A percentile compares a stretch with the other conserved stretches of the same genome.
These are phyloP conservation scores for Pythium pectinolyticum DNA, from an alignment of 352 stramenopile genomes.

Conservation along the genomic window DNA sequence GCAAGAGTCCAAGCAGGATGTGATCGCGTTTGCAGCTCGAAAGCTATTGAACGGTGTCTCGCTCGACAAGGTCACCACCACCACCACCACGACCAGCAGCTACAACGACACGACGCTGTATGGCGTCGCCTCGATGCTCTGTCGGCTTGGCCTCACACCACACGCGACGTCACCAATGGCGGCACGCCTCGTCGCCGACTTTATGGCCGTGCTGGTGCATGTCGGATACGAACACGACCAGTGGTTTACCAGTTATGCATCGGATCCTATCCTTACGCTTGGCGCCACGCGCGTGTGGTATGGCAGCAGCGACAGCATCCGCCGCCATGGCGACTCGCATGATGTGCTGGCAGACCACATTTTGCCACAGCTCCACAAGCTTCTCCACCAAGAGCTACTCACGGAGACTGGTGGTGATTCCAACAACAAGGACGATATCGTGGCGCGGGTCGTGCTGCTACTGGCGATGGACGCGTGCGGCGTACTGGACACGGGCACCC, in stretches of 20 bases:
- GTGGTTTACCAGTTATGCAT: conserved; percentile 21
- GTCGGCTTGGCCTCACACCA: conserved; percentile 25
- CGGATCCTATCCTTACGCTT: conserved; percentile 23
- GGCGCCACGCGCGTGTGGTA: conserved; percentile 30
- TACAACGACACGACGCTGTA: not conserved
- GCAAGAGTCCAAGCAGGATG: not conserved
- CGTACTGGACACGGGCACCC: not conserved
- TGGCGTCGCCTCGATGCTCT: conserved; percentile 25
- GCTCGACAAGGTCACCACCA: not conserved
- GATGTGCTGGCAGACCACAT: conserved; percentile 19
- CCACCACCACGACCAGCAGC: too few relatives aligned
- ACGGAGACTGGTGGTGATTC: conserved; percentile 17
- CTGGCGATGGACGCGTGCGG: conserved; percentile 28
- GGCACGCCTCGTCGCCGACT: conserved; percentile 23
- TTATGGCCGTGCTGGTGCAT: conserved; percentile 29
- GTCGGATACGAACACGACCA: conserved; percentile 24
- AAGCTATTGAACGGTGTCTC: not conserved
- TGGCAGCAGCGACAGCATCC: too few relatives aligned
- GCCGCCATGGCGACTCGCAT: too few relatives aligned
- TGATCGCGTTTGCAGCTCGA: not conserved
- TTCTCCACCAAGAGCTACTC: conserved; percentile 26
- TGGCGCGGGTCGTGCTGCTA: conserved; percentile 29
- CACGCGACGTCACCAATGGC: conserved; percentile 15
- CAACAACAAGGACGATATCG: conserved; percentile 16
- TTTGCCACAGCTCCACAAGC: conserved; percentile 22